phyloP scores from a whole-genome alignment of 129 eudicot species.

The Erigeron canadensis region DNA sequence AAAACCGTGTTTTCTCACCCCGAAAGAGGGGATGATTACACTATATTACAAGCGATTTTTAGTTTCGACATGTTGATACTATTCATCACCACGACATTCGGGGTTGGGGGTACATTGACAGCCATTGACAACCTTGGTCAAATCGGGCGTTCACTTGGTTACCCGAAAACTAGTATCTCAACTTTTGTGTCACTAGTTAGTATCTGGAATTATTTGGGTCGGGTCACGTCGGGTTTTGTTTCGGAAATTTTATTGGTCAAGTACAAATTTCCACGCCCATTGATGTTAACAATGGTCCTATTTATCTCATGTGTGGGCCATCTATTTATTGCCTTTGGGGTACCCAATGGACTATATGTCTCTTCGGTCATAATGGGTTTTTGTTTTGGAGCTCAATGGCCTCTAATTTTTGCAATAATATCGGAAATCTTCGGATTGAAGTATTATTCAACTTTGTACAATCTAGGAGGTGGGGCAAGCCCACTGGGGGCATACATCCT shows the following conservation, averaged over 20 bases:
- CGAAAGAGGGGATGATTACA: constrained; percentile 69
- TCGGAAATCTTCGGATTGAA: constrained; percentile 81
- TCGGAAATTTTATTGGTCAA: constrained; percentile 58
- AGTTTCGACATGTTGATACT: constrained; percentile 77
- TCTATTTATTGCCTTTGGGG: constrained; percentile 63
- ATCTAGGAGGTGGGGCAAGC: constrained; percentile 68
- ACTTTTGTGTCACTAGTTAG: constrained; percentile 79
- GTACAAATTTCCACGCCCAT: constrained; percentile 83
- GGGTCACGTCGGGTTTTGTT: constrained; percentile 61
- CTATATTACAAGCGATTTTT: constrained; percentile 70
- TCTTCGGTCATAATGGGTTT: constrained; percentile 77
- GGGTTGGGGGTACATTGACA: constrained; percentile 73
- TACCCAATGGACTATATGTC: constrained; percentile 63
- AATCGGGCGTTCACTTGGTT: constrained; percentile 74
- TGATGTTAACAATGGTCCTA: constrained; percentile 65
- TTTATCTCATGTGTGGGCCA: constrained; percentile 71
- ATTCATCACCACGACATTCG: constrained; percentile 59
- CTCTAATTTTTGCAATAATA: constrained; percentile 67
- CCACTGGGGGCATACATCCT: constrained; percentile 73
- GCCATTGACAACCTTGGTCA: constrained; percentile 86
- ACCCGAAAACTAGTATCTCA: constrained; percentile 51
- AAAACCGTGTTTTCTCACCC: constrained; percentile 55
- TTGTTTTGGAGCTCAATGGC: constrained; percentile 94
- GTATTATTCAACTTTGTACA: constrained; percentile 68
- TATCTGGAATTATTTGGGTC: constrained; percentile 80